phyloP scores from a whole-genome alignment of 441 rosid species.

The Gossypium lobatum region DNA sequence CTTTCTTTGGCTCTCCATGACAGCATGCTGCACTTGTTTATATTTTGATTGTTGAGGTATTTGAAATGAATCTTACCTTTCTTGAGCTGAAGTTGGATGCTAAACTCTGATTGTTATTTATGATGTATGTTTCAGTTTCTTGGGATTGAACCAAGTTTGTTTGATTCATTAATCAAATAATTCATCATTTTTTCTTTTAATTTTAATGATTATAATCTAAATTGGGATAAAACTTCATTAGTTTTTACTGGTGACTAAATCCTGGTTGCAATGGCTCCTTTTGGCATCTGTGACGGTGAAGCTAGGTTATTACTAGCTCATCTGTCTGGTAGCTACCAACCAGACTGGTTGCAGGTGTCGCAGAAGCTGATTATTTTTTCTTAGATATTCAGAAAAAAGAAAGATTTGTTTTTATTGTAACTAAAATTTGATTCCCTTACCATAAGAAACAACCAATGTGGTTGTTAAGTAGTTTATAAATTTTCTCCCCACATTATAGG shows the following conservation, averaged over 20 bases:
- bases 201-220: neutral
- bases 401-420: neutral
- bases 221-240: neutral
- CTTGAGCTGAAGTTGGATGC: constrained; percentile 8
- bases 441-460: neutral
- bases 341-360: neutral
- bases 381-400: neutral
- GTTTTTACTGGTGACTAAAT: neutral
- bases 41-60: constrained; percentile 16
- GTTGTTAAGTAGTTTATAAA: neutral
- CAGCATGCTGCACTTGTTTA: constrained; percentile 10
- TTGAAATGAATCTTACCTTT: neutral
- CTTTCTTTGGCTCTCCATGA: constrained; percentile 1
- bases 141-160: neutral
- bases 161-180: neutral
- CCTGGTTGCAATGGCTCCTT: neutral
- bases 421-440: neutral
- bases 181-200: neutral
- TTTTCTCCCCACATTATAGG: neutral
- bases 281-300: neutral
- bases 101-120: constrained; percentile 4
- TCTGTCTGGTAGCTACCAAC: neutral
- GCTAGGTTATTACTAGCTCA: neutral
- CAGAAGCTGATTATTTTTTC: neutral
- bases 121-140: constrained; percentile 14